phyloP scores from a whole-genome alignment of 768 basidiomycete species.

The Podaxis mareebaensis region DNA sequence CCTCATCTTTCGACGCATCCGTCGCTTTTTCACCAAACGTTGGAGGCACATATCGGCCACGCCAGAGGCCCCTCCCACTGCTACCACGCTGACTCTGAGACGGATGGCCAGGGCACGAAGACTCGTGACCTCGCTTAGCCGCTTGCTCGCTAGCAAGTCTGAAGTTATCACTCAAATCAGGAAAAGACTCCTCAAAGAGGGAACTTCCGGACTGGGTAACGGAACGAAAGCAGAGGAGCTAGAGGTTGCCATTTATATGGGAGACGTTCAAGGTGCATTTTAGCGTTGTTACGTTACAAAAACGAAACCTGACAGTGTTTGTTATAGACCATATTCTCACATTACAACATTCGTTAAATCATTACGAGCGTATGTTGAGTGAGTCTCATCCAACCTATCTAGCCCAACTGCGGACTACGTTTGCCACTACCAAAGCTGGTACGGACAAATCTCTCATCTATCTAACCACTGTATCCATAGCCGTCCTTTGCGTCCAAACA shows the following conservation, averaged over 20 bases:
- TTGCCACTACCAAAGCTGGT: slow-evolving; percentile 57
- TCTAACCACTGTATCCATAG: slow-evolving; percentile 67
- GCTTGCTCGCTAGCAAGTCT: slow-evolving; percentile 77
- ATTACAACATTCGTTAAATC: slow-evolving; percentile 77
- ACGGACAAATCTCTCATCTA: slow-evolving; percentile 67
- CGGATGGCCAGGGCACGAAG: slow-evolving; percentile 80
- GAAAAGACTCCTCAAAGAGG: slow-evolving; percentile 61
- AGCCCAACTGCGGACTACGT: slow-evolving; percentile 67
- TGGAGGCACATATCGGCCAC: slow-evolving; percentile 25
- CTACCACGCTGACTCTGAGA: slow-evolving; percentile 53
- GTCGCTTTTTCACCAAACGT: slow-evolving; percentile 28
- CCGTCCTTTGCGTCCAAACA: slow-evolving; percentile 64
- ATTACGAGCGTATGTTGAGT: slow-evolving; percentile 87
- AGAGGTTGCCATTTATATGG: slow-evolving; percentile 85
- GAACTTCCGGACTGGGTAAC: slow-evolving; percentile 34
- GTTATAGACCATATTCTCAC: slow-evolving; percentile 83
- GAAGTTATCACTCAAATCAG: slow-evolving; percentile 80
- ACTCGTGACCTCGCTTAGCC: slow-evolving; percentile 74
- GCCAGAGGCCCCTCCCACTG: slow-evolving; percentile 26
- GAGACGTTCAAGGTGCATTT: slow-evolving; percentile 82
- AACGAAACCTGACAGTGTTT: slow-evolving; percentile 12
- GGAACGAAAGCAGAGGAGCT: slow-evolving; percentile 49
- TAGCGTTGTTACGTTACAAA: not conserved
- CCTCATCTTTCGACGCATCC: slow-evolving; percentile 36
- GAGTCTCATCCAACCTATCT: slow-evolving; percentile 88